Conservation (phyloP, 129 eudicot species). For the Pittosporum tobira region DNA sequence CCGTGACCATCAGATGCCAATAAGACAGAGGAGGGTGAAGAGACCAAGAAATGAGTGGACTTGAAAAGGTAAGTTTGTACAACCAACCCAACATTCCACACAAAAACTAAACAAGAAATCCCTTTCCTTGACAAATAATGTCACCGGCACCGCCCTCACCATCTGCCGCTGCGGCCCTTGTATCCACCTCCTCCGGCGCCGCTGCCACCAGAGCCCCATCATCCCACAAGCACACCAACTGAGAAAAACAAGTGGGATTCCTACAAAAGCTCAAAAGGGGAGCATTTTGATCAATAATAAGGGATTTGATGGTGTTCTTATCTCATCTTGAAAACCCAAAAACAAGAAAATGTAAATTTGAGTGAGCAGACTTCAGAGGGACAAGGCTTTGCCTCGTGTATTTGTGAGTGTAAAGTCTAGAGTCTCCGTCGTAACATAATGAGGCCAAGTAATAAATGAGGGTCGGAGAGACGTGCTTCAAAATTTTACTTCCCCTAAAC, state of each 20-base stretch:
- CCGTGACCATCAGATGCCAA: not conserved
- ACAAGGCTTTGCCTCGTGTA: slow-evolving; percentile 12
- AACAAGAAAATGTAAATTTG: not conserved
- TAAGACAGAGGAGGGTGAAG: slow-evolving; percentile 10
- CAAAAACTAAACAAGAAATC: slow-evolving; percentile 4
- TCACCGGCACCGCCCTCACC: not conserved
- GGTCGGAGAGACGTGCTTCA: not conserved
- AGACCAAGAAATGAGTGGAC: slow-evolving; percentile 1
- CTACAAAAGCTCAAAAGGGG: slow-evolving; percentile 7
- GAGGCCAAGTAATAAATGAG: slow-evolving; percentile 11
- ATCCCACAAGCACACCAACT: not conserved
- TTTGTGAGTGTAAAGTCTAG: not conserved
- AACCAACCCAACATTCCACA: slow-evolving; percentile 10
- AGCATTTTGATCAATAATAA: slow-evolving; percentile 6
- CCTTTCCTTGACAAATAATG: slow-evolving; percentile 5
- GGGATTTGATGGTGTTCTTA: slow-evolving; percentile 20
- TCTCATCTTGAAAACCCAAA: slow-evolving; percentile 19
- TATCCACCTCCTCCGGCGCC: no score
- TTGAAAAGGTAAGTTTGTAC: slow-evolving; percentile 1
- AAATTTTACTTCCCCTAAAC: not conserved
- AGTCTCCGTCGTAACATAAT: slow-evolving; percentile 16
- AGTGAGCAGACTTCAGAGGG: not conserved
- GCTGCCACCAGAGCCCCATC: slow-evolving; percentile 6
- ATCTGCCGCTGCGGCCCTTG: not conserved
- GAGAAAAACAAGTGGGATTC: slow-evolving; percentile 1